Base-by-base conservation (phyloP, 164 flowering plant species). In the Tetracentron sinense region DNA sequence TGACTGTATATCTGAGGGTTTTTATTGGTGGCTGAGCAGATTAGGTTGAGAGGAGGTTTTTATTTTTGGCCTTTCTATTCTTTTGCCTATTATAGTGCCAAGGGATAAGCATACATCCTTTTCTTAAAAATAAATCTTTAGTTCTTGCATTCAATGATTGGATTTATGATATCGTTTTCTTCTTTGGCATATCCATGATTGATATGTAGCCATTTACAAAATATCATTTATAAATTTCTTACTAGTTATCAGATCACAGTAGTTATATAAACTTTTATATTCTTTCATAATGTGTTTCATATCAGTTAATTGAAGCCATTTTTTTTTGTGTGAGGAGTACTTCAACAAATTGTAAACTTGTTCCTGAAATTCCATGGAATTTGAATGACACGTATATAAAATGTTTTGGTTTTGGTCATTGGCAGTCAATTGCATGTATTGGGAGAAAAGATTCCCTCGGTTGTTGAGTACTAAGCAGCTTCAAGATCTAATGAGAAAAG, bases 371-470 rank as follows among this genome's bases (percentile, higher is more conserved):
- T 16, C 5, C 14, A 38, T 38, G 44, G 11, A 8, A 38, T 38
- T 38, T 3, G 8, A 38, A 38, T 38, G 44, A 38, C 8, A 33
- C 4, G 14, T 38, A 17, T 3, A 60, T 60, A 21, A 46, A 60
- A 17, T 47, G n/a, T 58, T 67, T 17, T 29, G 20, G 30, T 28
- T 67, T 48, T 58, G 17, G 22, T 63, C 50, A 56, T 56, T 51
- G 68, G 66, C 86, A 94, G 99, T 95, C 19, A 95, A 95, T 74
- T 92, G 98, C 81, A 90, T 95, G 85, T 95, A 95, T 60, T 95
- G 99, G 99, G 99, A 95, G 79, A 80, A 70, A 78, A 83, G 99
- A 67, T 95, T 85, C 74, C 97, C 99, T 50, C 83, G 81, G 46
- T 75, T 95, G 73, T 75, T 95, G 82, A 92, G 78, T 70, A 81